Conservation (phyloP, 2,329 filamentous ascomycete species). For the Biscogniauxia marginata region DNA sequence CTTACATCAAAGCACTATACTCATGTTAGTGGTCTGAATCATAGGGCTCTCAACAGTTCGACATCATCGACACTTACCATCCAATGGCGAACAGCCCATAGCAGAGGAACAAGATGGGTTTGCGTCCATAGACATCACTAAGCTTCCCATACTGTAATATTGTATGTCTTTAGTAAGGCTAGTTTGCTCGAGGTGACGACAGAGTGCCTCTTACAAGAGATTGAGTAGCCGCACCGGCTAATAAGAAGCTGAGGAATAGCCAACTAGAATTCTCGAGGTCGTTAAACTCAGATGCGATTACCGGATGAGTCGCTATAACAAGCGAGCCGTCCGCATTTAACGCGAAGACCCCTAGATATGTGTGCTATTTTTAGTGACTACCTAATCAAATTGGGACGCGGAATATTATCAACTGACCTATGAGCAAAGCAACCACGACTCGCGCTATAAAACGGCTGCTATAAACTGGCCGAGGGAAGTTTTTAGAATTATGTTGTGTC, state of each 20-base stretch:
- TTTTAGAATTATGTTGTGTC: not conserved
- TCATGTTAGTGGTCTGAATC: not conserved
- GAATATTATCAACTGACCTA: constrained; percentile 14
- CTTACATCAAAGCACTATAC: not conserved
- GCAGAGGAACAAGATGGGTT: constrained; percentile 44
- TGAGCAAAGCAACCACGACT: constrained; percentile 19
- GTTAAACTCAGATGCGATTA: constrained; percentile 59
- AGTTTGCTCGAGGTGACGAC: not conserved
- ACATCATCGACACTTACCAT: constrained; percentile 37
- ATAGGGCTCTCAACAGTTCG: not conserved
- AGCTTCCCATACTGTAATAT: constrained; percentile 47
- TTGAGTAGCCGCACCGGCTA: constrained; percentile 50
- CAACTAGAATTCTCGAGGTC: constrained; percentile 54
- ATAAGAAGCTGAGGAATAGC: constrained; percentile 50
- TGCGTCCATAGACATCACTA: constrained; percentile 56
- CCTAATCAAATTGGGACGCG: too few relatives aligned
- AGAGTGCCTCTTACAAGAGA: constrained; percentile 41
- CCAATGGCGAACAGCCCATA: constrained; percentile 50
- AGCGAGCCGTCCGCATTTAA: constrained; percentile 63
- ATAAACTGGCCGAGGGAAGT: constrained; percentile 6
- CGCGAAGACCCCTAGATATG: constrained; percentile 53
- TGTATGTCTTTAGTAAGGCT: not conserved
- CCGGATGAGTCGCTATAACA: constrained; percentile 62
- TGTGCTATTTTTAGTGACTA: not conserved
- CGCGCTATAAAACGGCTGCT: constrained; percentile 19